Base-by-base conservation (phyloP, 345 rosid genomes). In the Gossypium rotundifolium region DNA sequence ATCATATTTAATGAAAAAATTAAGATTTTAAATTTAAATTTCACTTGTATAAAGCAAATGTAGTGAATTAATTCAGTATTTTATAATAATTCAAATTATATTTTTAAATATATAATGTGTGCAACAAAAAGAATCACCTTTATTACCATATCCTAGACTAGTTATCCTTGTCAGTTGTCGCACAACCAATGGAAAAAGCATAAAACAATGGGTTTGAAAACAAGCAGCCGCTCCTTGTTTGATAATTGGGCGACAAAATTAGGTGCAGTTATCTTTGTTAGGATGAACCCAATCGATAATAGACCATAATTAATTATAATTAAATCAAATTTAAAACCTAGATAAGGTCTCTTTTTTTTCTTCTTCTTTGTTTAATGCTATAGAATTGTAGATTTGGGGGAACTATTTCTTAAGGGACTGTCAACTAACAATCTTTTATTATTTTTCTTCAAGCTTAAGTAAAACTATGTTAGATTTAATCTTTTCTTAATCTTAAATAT, bases 141-240 rank as follows among this genome's bases (percentile, higher is more conserved):
- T 48, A 48, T 48, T 11, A 48, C 52, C 16, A 48, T 12, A 48
- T 11, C 40, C 40, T 12, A 29, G 44, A 61, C 8, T 27, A 65
- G 11, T 65, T 42, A 42, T 1, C 49, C 4, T 44, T 44, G 3
- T 20, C 12, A 20, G n/a, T n/a, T n/a, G n/a, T n/a, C n/a, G n/a
- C 29, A 45, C 18, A 42, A 20, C 3, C 9, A 11, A 65, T 10
- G 11, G 13, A 11, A 65, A 27, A 4, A 29, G 9, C 16, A 48
- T 18, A 25, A 49, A 73, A 62, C 60, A 18, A 51, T 3, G 76
- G 59, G 76, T 12, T 11, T 5, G 3, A 61, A 73, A 73, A 20
- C 76, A 73, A 48, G 76, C 60, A 61, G 76, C 76, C 1, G 76
- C 70, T 61, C 38, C 61, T 51, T 49, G 76, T 61, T 74, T 74